Percentiles rank a stretch among this genome's conserved stretches.
Conservation (phyloP, 2,329 filamentous ascomycete species). For the Beauveria caledonica region DNA sequence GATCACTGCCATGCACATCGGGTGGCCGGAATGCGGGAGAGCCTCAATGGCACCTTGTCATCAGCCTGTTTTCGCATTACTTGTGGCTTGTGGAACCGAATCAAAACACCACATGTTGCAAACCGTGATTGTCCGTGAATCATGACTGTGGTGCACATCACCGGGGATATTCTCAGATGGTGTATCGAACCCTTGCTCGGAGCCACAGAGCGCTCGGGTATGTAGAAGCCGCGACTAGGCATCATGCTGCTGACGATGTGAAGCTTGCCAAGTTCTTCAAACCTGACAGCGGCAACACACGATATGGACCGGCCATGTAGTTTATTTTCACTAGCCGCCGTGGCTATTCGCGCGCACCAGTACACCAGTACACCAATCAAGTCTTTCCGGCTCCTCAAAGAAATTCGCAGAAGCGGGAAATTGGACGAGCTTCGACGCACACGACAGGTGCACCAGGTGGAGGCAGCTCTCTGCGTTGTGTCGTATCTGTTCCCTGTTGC, state of each 20-base stretch:
- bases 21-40: neutral
- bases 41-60: neutral
- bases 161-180: neutral
- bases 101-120: neutral
- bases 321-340: neutral
- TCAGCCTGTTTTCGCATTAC: neutral
- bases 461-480: neutral
- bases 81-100: constrained; percentile 6
- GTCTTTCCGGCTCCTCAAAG: neutral
- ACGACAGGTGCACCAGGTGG: constrained; percentile 1
- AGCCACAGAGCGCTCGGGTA: neutral
- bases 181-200: neutral
- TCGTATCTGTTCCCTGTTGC: constrained; percentile 6
- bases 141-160: neutral
- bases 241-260: neutral
- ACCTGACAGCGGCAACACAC: neutral
- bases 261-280: neutral
- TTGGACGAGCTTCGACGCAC: constrained; percentile 3
- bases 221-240: too few species aligned
- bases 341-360: neutral
- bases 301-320: neutral
- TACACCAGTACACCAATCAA: neutral
- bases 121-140: neutral
- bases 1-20: neutral
- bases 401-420: constrained; percentile 5